phyloP scores from a whole-genome alignment of 2,329 filamentous ascomycete genomes.

The Colletotrichum liaoningense region DNA sequence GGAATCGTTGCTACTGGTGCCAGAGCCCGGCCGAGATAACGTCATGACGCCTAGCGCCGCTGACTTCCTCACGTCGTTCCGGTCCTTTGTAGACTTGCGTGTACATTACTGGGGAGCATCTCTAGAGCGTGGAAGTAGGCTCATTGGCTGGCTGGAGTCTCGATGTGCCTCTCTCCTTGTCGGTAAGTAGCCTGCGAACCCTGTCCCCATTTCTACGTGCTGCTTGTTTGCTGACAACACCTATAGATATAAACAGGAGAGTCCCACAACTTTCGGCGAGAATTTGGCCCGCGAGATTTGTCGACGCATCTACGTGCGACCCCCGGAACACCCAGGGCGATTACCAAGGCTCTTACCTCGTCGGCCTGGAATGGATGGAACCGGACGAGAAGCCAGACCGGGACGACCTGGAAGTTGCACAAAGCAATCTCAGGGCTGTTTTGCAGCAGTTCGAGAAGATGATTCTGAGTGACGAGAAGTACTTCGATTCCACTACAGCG shows the following conservation, averaged over 20 bases:
- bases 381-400: slow-evolving; percentile 42
- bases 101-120: slow-evolving; percentile 75
- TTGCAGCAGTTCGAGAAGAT: slow-evolving; percentile 61
- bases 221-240: not conserved
- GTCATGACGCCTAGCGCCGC: slow-evolving; percentile 42
- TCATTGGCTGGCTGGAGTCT: slow-evolving; percentile 74
- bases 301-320: slow-evolving; percentile 44
- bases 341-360: slow-evolving; percentile 71
- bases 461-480: slow-evolving; percentile 56
- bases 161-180: slow-evolving; percentile 68
- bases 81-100: slow-evolving; percentile 69
- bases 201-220: not conserved
- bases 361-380: slow-evolving; percentile 62
- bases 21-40: not conserved
- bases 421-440: slow-evolving; percentile 55
- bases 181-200: slow-evolving; percentile 52
- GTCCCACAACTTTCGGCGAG: slow-evolving; percentile 63
- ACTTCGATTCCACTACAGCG: slow-evolving; percentile 60
- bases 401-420: slow-evolving; percentile 55
- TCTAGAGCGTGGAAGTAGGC: slow-evolving; percentile 61
- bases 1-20: slow-evolving; percentile 51
- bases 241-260: slow-evolving; percentile 64
- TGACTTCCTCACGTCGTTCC: slow-evolving; percentile 64
- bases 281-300: slow-evolving; percentile 73
- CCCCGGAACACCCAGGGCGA: slow-evolving; percentile 51